A percentile compares a stretch with the other conserved stretches of the same genome.
phyloP scores from a whole-genome alignment of 495 filamentous ascomycete genomes.

The Cladorrhinum samala region DNA sequence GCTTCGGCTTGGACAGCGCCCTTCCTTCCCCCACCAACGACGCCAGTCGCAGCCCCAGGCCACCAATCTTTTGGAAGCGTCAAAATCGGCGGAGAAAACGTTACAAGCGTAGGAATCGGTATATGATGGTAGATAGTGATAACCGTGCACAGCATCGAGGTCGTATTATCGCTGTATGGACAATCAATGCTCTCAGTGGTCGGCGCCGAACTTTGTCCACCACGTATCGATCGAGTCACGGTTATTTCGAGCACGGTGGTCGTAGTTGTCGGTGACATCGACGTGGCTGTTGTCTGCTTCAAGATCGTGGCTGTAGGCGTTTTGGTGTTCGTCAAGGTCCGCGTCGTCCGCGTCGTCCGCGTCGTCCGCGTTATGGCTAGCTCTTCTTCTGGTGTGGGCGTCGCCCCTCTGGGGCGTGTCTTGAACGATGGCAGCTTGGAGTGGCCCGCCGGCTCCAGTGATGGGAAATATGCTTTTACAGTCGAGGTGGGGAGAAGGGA shows the following conservation, averaged over 20 bases:
- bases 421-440: no score
- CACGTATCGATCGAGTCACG: neutral
- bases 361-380: no score
- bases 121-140: conserved; percentile 9
- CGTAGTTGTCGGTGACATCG: neutral
- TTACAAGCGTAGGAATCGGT: neutral
- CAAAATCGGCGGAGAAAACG: neutral
- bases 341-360: no score
- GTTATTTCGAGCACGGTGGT: neutral
- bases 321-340: no score
- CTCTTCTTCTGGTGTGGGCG: no score
- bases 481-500: no score
- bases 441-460: no score
- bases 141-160: conserved; percentile 6
- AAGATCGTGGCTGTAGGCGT: neutral
- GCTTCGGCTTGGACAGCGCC: no score
- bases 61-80: neutral
- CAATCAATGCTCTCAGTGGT: neutral
- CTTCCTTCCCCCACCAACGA: no score
- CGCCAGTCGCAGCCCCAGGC: no score
- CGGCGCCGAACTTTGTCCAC: neutral
- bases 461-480: no score
- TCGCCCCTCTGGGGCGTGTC: no score
- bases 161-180: neutral
- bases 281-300: neutral